phyloP scores from a whole-genome alignment of 2,329 filamentous ascomycete species.

The Monilinia polystroma region DNA sequence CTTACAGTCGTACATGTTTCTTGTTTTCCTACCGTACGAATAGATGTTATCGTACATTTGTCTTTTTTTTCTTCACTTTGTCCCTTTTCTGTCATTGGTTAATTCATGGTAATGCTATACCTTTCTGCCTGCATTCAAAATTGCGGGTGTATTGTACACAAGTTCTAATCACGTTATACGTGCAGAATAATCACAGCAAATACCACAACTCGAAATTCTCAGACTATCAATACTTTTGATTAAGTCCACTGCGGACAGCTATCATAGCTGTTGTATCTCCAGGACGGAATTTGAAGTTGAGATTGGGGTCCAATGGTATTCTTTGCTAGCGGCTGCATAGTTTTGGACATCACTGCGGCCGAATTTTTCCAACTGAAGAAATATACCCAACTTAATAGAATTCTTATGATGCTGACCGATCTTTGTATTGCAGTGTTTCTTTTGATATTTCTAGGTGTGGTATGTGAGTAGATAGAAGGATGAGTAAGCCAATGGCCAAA shows the following conservation, averaged over 20 bases:
- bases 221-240: not conserved
- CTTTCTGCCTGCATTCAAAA: not conserved
- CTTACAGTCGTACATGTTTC: not conserved
- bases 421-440: not conserved
- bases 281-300: not conserved
- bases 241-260: not conserved
- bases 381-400: not conserved
- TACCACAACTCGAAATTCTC: not conserved
- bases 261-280: not conserved
- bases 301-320: not conserved
- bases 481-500: not conserved
- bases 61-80: not conserved
- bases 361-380: not conserved
- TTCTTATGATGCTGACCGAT: not conserved
- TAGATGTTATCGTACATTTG: no score
- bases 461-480: not conserved
- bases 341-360: not conserved
- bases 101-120: not conserved
- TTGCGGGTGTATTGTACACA: not conserved
- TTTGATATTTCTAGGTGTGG: no score
- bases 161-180: not conserved
- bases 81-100: not conserved
- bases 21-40: not conserved
- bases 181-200: not conserved
- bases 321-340: not conserved